Evolutionary conservation across 129 eudicot species (phyloP).

Genomic region (Solidago caesia): DNA sequence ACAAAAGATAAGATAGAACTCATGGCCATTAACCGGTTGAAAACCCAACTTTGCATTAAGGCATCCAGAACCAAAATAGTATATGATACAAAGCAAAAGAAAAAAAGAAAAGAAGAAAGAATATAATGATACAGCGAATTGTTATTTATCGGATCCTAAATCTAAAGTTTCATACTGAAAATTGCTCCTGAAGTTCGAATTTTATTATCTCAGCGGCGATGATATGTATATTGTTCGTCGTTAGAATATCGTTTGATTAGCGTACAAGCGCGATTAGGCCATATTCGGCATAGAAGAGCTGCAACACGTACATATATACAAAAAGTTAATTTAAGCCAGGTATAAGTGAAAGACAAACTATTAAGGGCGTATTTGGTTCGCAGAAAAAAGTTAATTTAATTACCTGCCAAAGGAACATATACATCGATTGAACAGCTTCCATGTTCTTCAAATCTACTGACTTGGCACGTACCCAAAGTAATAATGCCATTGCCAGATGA

Average conservation of each 20-base stretch:
- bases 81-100: too few relatives aligned
- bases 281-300: slow-evolving; percentile 33
- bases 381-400: background rate
- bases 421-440: slow-evolving; percentile 26
- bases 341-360: background rate
- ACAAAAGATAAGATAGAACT: too few relatives aligned
- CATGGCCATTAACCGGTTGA: too few relatives aligned
- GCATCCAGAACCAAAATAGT: too few relatives aligned
- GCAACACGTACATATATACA: background rate
- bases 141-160: background rate
- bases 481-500: slow-evolving; percentile 15
- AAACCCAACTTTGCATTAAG: too few relatives aligned
- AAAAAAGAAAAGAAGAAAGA: too few relatives aligned
- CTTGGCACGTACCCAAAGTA: slow-evolving; percentile 32
- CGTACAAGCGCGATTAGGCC: slow-evolving; percentile 24
- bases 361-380: background rate
- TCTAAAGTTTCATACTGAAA: background rate
- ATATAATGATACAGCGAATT: background rate
- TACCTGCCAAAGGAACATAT: slow-evolving; percentile 34
- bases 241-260: background rate
- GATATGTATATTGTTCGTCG: background rate
- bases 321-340: background rate
- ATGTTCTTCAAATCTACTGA: slow-evolving; percentile 31
- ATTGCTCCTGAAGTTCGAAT: background rate
- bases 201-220: background rate